A percentile compares a stretch with the other conserved stretches of the same genome.
Evolutionary conservation across 2,329 filamentous ascomycete species (phyloP).

Genomic region (Paracoccidioides lutzii): DNA sequence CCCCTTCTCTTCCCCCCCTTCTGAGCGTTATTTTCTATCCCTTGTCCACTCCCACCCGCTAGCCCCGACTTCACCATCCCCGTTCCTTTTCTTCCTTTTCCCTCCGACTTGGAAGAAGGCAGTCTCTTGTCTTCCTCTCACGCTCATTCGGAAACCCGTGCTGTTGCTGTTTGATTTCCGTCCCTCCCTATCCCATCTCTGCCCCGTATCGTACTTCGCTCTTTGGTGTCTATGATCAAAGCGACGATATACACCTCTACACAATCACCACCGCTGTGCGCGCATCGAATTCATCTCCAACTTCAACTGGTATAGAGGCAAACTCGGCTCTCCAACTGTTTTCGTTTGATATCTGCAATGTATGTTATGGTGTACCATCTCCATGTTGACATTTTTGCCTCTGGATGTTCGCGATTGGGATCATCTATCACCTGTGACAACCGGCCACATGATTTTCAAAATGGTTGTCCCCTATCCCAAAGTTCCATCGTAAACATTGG

Average conservation of each 20-base stretch:
- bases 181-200: not conserved
- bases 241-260: not conserved
- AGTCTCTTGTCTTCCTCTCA: constrained; percentile 24
- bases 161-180: not conserved
- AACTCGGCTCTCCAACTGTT: not conserved
- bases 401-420: not conserved
- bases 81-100: constrained; percentile 19
- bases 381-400: not conserved
- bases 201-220: not conserved
- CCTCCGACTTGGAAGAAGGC: constrained; percentile 30
- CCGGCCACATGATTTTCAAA: not conserved
- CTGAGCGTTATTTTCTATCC: constrained; percentile 7
- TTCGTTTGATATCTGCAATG: not conserved
- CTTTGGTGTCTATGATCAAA: not conserved
- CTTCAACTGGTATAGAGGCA: not conserved
- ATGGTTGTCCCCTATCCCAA: not conserved
- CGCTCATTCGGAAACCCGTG: constrained; percentile 26
- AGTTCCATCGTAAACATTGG: not conserved
- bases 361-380: not conserved
- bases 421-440: not conserved
- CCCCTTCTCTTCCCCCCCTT: constrained; percentile 11
- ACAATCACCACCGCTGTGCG: too few relatives aligned
- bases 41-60: too few relatives aligned
- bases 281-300: not conserved
- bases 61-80: not conserved